These are phyloP conservation scores for Rauvolfia tetraphylla DNA, from an alignment of 257 asterid genomes.

Conservation along the genomic window DNA sequence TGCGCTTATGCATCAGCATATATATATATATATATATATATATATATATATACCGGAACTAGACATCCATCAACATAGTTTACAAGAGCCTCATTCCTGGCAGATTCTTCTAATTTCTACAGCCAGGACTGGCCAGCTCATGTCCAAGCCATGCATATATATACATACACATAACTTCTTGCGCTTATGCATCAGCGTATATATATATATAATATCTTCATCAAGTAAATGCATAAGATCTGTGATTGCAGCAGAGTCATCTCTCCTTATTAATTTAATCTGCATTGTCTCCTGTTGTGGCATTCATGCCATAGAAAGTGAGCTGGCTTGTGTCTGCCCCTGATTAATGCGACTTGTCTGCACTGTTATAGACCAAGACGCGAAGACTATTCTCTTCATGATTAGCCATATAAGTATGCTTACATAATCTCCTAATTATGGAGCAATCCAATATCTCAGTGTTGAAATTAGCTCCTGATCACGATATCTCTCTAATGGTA, in stretches of 20 bases:
- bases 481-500: background rate
- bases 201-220: background rate
- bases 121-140: slow-evolving; percentile 23
- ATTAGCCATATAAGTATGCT: slow-evolving; percentile 9
- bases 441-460: slow-evolving; percentile 6
- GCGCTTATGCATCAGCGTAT: too few relatives aligned
- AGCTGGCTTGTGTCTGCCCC: slow-evolving; percentile 33
- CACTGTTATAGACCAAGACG: slow-evolving; percentile 19
- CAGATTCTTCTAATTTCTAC: background rate
- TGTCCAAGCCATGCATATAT: background rate
- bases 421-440: background rate
- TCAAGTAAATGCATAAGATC: slow-evolving; percentile 21
- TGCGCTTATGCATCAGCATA: too few relatives aligned
- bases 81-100: background rate
- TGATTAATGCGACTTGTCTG: slow-evolving; percentile 33
- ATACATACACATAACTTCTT: too few relatives aligned
- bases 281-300: slow-evolving; percentile 23
- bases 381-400: slow-evolving; percentile 16
- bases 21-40: too few relatives aligned
- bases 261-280: slow-evolving; percentile 15
- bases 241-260: slow-evolving; percentile 4
- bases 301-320: slow-evolving; percentile 26
- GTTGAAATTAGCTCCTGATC: background rate
- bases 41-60: too few relatives aligned
- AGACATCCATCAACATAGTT: slow-evolving; percentile 5